Base-by-base conservation (phyloP, 2,329 filamentous ascomycete species). In the Pochonia chlamydosporia region DNA sequence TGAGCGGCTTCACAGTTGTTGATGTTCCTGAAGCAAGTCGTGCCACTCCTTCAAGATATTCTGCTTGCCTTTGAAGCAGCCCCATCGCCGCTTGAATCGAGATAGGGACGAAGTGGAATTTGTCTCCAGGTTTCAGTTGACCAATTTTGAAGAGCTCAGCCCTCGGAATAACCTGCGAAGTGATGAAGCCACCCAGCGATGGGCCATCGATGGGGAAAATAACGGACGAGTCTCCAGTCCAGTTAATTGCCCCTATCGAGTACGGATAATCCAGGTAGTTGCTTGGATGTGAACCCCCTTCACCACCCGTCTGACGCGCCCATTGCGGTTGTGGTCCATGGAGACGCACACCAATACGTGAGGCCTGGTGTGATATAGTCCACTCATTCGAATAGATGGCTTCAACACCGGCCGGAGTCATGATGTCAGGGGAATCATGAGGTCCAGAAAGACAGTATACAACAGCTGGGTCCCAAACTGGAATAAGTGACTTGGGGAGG, bases 121-220 rank as follows among this genome's bases (percentile, higher is more conserved):
- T 58, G 48, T 71, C 68, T 1, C 69, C 69, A 2, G 67, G 65
- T 7, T 60, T 59, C 13, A 67, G 56, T 48, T 70, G 69, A 9
- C 69, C 70, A 21, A 72, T 50, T 52, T 70, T 70, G 66, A 66
- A 72, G 54, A 71, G 55, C 26, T 71, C 67, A 1, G 63, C 63
- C 11, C 62, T 60, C 5, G 61, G 61, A 4, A 72, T 60, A 0
- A 65, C 63, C 18, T 61, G 67, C 23, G 66, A 65, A 1, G 67
- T 64, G 3, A 71, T 58, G 20, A 72, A 70, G 0, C 69, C 69
- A 14, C 68, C 69, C 0, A 72, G 61, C 28, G 66, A 68, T 0
- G 70, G 70, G 0, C 67, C 67, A 49, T 73, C 69, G 6, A 59
- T 60, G 0, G 63, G 56, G 5, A 72, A 53, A 3, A 72, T 59